These are phyloP conservation scores for Leccinellum luteum DNA, from an alignment of 768 basidiomycete species.

Conservation along the genomic window DNA sequence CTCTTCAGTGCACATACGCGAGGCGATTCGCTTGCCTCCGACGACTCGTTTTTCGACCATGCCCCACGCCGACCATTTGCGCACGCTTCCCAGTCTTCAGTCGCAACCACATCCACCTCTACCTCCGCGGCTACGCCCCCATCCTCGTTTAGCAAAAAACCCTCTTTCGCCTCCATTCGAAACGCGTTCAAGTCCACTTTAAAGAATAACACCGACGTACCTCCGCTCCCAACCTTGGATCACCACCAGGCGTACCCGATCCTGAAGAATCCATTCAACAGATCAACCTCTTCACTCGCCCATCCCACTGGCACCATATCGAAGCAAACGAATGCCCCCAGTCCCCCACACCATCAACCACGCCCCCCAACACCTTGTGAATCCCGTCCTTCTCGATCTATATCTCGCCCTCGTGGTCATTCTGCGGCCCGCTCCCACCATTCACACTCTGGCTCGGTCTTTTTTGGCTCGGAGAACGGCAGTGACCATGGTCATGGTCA, in stretches of 20 bases:
- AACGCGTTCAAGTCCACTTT: conserved; percentile 73
- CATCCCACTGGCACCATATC: conserved; percentile 40
- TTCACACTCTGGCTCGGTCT: conserved; percentile 73
- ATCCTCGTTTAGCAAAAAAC: conserved; percentile 71
- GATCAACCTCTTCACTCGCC: conserved; percentile 73
- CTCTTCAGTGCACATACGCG: conserved; percentile 64
- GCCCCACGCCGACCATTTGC: conserved; percentile 59
- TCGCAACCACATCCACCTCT: conserved; percentile 45
- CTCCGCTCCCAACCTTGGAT: conserved; percentile 74
- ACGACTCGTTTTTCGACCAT: conserved; percentile 67
- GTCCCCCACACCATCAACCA: conserved; percentile 45
- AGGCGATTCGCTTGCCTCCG: conserved; percentile 76
- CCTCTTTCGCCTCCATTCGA: conserved; percentile 82
- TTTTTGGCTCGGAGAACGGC: conserved; percentile 66
- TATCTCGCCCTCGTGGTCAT: conserved; percentile 55
- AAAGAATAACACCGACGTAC: conserved; percentile 58
- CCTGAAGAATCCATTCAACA: conserved; percentile 79
- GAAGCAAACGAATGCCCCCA: conserved; percentile 42
- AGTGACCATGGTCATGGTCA: conserved; percentile 60
- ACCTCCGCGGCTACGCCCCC: conserved; percentile 14
- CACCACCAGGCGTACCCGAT: conserved; percentile 60
- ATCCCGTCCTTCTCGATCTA: conserved; percentile 28
- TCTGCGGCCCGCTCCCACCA: conserved; percentile 68
- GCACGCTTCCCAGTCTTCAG: conserved; percentile 71
- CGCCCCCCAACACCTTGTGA: conserved; percentile 63